Evolutionary conservation across 2,329 filamentous ascomycete species (phyloP).

Genomic region (Botrytis sinoallii): DNA sequence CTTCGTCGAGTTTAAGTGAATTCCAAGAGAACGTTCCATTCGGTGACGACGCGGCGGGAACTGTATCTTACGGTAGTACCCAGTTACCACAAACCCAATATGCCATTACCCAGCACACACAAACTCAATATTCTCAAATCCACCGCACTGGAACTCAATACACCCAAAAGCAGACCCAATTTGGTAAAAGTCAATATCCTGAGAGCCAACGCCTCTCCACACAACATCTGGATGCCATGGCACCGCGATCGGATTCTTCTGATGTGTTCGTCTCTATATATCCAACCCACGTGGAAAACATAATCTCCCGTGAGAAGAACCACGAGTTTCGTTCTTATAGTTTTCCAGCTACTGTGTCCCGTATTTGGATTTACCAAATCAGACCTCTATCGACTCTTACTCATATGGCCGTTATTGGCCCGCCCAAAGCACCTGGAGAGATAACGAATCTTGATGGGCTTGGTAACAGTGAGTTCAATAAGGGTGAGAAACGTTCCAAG

Average conservation of each 20-base stretch:
- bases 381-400: slow-evolving; percentile 47
- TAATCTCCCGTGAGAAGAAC: slow-evolving; percentile 50
- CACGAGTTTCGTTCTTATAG: slow-evolving; percentile 56
- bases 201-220: slow-evolving; percentile 53
- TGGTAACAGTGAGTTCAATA: slow-evolving; percentile 49
- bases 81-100: slow-evolving; percentile 23
- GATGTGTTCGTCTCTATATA: slow-evolving; percentile 54
- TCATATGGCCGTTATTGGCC: slow-evolving; percentile 57
- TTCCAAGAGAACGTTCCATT: not conserved
- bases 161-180: slow-evolving; percentile 2
- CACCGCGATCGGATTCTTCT: slow-evolving; percentile 48
- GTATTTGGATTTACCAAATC: slow-evolving; percentile 62
- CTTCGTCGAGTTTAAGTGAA: slow-evolving; percentile 7
- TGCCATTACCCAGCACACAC: not conserved
- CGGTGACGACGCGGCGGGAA: slow-evolving; percentile 16
- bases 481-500: slow-evolving; percentile 19
- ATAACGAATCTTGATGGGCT: slow-evolving; percentile 45
- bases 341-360: slow-evolving; percentile 52
- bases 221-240: slow-evolving; percentile 48
- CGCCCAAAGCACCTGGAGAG: slow-evolving; percentile 47
- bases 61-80: not conserved
- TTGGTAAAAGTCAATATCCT: slow-evolving; percentile 29
- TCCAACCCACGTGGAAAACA: slow-evolving; percentile 46
- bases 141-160: not conserved
- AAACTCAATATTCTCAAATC: not conserved